Evolutionary conservation across 2,329 filamentous ascomycete genomes (phyloP), one percentile per base, ranked within the genome.

Genomic region (Xylaria multiplex): DNA sequence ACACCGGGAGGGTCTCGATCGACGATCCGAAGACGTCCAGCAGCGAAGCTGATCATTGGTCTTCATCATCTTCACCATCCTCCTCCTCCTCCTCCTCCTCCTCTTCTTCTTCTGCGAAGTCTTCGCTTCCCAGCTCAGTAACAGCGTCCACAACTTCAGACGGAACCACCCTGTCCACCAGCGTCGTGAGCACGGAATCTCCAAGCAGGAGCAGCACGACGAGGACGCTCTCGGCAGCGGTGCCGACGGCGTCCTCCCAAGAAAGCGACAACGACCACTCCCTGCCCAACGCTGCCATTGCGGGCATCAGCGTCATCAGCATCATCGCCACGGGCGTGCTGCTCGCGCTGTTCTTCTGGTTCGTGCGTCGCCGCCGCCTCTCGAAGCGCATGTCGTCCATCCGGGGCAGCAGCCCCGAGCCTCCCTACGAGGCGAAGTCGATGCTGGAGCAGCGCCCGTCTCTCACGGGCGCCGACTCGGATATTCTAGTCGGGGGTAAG

Each of bases 401-500:
- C 24, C 55, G 50, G 11, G 64, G 59, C 42, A 40, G 27, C n/a
- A 68, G 64, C 30, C 54, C 66, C 32, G 32, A 1, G 3, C 57
- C 59, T 11, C n/a, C 27, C 13, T 52, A 37, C 8, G 58, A 67
- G 35, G 54, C 69, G 46, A 70, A 69, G 24, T 58, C 65, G 49
- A 56, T 61, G 46, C 56, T 54, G 40, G 57, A 59, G 27, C 60
- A 58, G 11, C 62, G 22, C 13, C 57, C 49, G 7, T 59, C 64
- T 24, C 32, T 57, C 55, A 53, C 56, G 7, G 57, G 50, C 6
- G 59, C 65, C 62, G 4, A 13, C 37, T 13, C 9, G 37, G 37
- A 13, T 40, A 5, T 14, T 40, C 14, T 40, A 11, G 83, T 83
- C 74, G 81, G 81, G 77, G 82, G 82, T 83, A 71, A 72, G 76